Percentiles rank a stretch among this genome's conserved stretches.
These are phyloP conservation scores for Spergularia marina DNA, from an alignment of 148 eudicot species.

Conservation along the genomic window DNA sequence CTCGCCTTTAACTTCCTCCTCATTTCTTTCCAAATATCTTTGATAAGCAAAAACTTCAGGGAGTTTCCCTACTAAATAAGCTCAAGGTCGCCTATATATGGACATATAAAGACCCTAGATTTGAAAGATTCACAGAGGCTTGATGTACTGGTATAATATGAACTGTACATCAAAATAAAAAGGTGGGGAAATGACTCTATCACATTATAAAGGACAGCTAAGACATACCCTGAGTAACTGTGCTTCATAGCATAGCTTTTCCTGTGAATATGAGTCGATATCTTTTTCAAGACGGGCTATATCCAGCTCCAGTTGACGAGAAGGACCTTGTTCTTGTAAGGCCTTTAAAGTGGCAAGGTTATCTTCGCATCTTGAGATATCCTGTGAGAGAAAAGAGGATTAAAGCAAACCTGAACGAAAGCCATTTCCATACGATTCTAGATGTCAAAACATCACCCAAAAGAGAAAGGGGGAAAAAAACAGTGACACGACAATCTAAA, in stretches of 20 bases:
- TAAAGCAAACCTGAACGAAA: not conserved
- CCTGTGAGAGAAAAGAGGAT: slow-evolving; percentile 40
- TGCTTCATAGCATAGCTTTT: slow-evolving; percentile 92
- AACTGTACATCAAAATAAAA: not conserved
- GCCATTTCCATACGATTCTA: not conserved
- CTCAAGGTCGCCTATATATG: not conserved
- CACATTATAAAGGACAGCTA: not conserved
- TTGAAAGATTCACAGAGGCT: not conserved
- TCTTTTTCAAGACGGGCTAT: slow-evolving; percentile 81
- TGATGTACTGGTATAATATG: not conserved
- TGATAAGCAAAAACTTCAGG: slow-evolving; percentile 3
- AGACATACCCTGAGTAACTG: slow-evolving; percentile 81
- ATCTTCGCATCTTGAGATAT: slow-evolving; percentile 88
- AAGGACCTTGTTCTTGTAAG: slow-evolving; percentile 78
- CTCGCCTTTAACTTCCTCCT: too few species aligned
- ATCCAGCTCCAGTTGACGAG: slow-evolving; percentile 73
- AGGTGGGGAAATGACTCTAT: not conserved
- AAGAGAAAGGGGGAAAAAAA: not conserved
- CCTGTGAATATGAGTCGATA: slow-evolving; percentile 66
- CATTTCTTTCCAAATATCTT: not conserved
- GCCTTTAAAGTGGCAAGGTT: slow-evolving; percentile 60
- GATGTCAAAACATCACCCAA: not conserved
- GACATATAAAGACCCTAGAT: not conserved
- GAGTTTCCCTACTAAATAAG: not conserved
- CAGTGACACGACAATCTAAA: not conserved